Base-by-base conservation (phyloP, 192 early-diverging fungal genomes). In the Backusella liffmaniae region DNA sequence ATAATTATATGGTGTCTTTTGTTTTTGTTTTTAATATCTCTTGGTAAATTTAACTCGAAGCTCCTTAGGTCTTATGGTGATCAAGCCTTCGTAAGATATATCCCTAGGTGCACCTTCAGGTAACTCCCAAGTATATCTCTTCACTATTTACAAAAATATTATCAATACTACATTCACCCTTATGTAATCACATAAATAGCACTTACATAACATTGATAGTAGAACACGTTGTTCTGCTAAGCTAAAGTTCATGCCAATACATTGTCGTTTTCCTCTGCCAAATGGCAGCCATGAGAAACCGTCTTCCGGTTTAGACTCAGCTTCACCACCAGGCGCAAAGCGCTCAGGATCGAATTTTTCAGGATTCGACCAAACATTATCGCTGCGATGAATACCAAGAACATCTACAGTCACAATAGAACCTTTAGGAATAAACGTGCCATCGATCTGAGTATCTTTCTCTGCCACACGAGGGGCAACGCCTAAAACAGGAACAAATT, bases 161-260 rank as follows among this genome's bases (percentile, higher is more conserved):
- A 66, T 66, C 12, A 66, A 15, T 32, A 7, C 37, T 35, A 69
- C 7, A 21, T n/a, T 49, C 46, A n/a, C 15, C 18, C 5, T 49
- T 49, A 49, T 49, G 18, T 49, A 49, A n/a, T 49, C 37, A 3
- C 13, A 5, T 9, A 6, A 23, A 23, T 26, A 59, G 8, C 7
- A 79, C 77, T 79, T 79, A 79, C 77, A 74, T 51, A 91, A 75
- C 79, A 90, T 88, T 5, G 86, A 67, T 5, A 90, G 75, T 9
- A 86, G 76, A 4, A 91, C 84, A 5, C 83, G 82, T 77, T 89
- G 88, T 76, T 91, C 89, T 15, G 86, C 73, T 32, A 91, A 77
- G 23, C 84, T 83, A 73, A 91, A 92, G 70, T 88, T 88, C 87
- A 87, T 89, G 49, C 88, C 91, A 21, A 91, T 81, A 74, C 87